phyloP scores from a whole-genome alignment of 257 asterid species.

The Thymus mandschuricus region DNA sequence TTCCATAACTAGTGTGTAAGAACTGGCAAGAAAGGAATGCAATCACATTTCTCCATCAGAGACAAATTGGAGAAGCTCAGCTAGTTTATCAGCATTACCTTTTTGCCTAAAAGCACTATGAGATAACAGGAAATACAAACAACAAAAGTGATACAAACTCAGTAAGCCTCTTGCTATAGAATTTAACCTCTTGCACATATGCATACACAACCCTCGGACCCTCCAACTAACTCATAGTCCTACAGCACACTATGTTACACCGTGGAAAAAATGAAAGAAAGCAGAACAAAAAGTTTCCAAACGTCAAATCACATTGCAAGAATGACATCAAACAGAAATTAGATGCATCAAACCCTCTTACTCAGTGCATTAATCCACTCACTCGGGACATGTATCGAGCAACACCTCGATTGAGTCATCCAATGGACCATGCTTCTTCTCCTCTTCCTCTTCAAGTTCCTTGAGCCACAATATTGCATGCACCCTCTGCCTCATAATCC shows the following conservation, averaged over 20 bases:
- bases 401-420: conserved; percentile 77
- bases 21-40: neutral
- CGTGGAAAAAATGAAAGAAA: neutral
- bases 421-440: conserved; percentile 77
- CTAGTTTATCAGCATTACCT: conserved; percentile 6
- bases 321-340: conserved; percentile 16
- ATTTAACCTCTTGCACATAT: conserved; percentile 22
- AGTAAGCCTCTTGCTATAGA: neutral
- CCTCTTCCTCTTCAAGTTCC: conserved; percentile 82
- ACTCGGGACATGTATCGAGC: conserved; percentile 90
- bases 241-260: neutral
- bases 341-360: conserved; percentile 37
- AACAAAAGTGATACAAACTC: neutral
- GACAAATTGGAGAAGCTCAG: neutral
- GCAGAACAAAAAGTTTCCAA: neutral
- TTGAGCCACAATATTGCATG: conserved; percentile 90
- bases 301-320: conserved; percentile 9
- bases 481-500: conserved; percentile 97
- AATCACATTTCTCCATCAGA: neutral
- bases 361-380: conserved; percentile 46
- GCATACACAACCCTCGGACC: conserved; percentile 3
- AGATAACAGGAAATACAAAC: neutral
- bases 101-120: neutral
- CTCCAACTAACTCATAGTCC: conserved; percentile 12
- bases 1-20: conserved; percentile 7